A percentile compares a stretch with the other conserved stretches of the same genome.
phyloP scores from a whole-genome alignment of 2,329 filamentous ascomycete species.

The Alternaria arborescens region DNA sequence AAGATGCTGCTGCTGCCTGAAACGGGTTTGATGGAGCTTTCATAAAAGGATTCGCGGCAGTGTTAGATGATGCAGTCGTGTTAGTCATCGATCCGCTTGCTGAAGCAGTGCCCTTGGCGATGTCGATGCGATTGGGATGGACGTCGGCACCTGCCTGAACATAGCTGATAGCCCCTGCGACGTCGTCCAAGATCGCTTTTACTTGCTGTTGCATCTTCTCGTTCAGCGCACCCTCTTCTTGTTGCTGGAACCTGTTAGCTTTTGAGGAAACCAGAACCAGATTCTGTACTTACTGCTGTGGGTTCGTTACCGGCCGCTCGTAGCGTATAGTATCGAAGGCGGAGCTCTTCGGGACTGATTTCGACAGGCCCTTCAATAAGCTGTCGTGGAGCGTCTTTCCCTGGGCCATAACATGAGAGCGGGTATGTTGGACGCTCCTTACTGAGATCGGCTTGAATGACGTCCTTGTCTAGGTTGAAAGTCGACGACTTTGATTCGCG shows the following conservation, averaged over 20 bases:
- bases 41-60: constrained; percentile 37
- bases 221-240: constrained; percentile 69
- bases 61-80: constrained; percentile 10
- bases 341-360: constrained; percentile 87
- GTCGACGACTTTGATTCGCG: constrained; percentile 31
- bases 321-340: constrained; percentile 74
- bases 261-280: background rate
- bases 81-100: constrained; percentile 13
- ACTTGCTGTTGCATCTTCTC: constrained; percentile 73
- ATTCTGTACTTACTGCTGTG: constrained; percentile 56
- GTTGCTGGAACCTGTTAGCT: constrained; percentile 58
- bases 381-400: constrained; percentile 77
- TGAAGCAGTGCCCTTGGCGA: constrained; percentile 34
- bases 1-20: constrained; percentile 22
- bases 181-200: constrained; percentile 71
- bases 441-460: constrained; percentile 65
- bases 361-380: constrained; percentile 85
- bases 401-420: constrained; percentile 84
- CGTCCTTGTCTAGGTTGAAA: constrained; percentile 40
- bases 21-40: constrained; percentile 23
- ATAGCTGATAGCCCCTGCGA: constrained; percentile 68
- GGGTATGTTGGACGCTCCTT: constrained; percentile 83
- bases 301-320: constrained; percentile 67
- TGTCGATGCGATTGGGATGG: constrained; percentile 47
- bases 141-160: constrained; percentile 47